Base-by-base conservation (phyloP, 306 rosid species). In the Castanopsis chinensis region DNA sequence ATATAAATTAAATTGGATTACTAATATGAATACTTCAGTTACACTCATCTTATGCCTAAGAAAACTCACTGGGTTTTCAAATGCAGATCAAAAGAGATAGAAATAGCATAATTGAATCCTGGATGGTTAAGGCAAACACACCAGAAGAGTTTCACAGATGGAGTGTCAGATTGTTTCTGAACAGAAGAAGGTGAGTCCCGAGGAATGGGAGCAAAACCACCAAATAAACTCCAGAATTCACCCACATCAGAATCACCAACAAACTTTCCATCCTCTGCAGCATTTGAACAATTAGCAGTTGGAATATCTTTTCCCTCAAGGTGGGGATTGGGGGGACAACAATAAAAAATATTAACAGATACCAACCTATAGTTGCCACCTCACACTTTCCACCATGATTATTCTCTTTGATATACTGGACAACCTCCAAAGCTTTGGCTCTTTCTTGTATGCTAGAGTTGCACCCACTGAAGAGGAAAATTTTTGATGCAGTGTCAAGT, bases 171-270 rank as follows among this genome's bases (percentile, higher is more conserved):
- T 79, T 73, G 65, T 64, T 89, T 86, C 85, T 81, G 75, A 75
- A 81, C 86, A 79, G 89, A 77, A 69, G 87, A 84, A 80, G 92
- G 92, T 14, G 81, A 63, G 11, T 95, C 98, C 73, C 88, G 88
- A 75, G 97, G 97, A 83, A 95, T 89, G 77, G 98, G 99, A 77
- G 99, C 99, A 78, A 87, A 92, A 77, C 99, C 99, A 64, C 99
- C 99, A 77, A 95, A 95, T 14, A 95, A 95, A 87, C 92, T 91
- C 98, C 99, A 95, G 85, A 95, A 95, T 68, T 95, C 99, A 55
- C 98, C 99, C 72, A 89, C 97, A 83, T 92, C 98, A 43, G 92
- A 85, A 88, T 95, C 97, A 73, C 99, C 98, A 72, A 92, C 99
- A 71, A 95, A 88, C 75, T 95, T 95, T 75, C 99, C 99, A 83